phyloP scores from a whole-genome alignment of 805 yeast genomes.

The Lachancea thermotolerans region DNA sequence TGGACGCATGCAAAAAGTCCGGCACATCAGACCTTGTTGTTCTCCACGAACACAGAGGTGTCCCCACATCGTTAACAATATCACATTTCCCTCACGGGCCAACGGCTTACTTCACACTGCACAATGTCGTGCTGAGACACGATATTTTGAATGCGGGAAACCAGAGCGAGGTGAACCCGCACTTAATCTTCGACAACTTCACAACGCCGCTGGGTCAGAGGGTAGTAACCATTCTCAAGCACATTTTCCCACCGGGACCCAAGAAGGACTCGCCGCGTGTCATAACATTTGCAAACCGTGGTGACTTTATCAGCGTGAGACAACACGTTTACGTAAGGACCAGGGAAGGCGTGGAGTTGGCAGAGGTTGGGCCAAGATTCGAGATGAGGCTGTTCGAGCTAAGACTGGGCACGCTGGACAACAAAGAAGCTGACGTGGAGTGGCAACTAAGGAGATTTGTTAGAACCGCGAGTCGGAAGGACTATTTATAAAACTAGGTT shows the following conservation, averaged over 20 bases:
- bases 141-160: conserved; percentile 83
- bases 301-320: conserved; percentile 88
- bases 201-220: conserved; percentile 74
- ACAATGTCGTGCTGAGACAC: conserved; percentile 90
- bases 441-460: conserved; percentile 92
- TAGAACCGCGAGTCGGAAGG: conserved; percentile 92
- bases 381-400: conserved; percentile 92
- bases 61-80: conserved; percentile 86
- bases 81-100: conserved; percentile 99
- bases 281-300: conserved; percentile 84
- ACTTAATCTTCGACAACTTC: conserved; percentile 86
- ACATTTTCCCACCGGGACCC: conserved; percentile 94
- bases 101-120: conserved; percentile 86
- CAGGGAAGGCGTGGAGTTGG: conserved; percentile 79
- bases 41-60: conserved; percentile 96
- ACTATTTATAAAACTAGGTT: conserved; percentile 46
- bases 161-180: conserved; percentile 89
- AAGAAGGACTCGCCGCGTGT: conserved; percentile 85
- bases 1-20: conserved; percentile 72
- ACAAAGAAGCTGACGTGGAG: conserved; percentile 95
- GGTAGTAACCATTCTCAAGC: conserved; percentile 72
- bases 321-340: conserved; percentile 93
- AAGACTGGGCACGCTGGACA: conserved; percentile 83
- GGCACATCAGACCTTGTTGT: conserved; percentile 80
- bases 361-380: conserved; percentile 98